Base-by-base conservation (phyloP, 352 stramenopile genomes). In the Thraustochytrium sp. region DNA sequence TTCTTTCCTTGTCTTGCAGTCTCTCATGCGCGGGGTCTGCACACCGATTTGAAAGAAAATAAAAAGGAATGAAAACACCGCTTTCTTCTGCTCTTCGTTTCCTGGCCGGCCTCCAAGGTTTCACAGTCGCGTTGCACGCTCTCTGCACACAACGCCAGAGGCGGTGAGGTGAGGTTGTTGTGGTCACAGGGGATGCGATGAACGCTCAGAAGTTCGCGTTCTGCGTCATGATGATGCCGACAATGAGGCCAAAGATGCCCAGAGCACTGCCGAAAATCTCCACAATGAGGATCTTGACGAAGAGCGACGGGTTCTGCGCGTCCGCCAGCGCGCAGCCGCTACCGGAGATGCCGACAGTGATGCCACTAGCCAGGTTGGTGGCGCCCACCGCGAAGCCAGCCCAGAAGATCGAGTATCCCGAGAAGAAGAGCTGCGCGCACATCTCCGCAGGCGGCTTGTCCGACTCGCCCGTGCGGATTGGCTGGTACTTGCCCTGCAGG, bases 261-360 rank as follows among this genome's bases (percentile, higher is more conserved):
- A 99, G 89, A 31, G 97, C 97, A 85, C 93, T 98, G 51, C 96
- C 96, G 87, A 99, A 99, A 94, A 99, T 99, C 90, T 98, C 95
- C n/a, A 98, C 88, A 68, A 91, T 98, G 77, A 99, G 90, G 89
- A 99, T 98, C 89, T 99, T 99, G 55, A 99, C 96, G 89, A 99
- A 99, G 34, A 99, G 89, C 56, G 90, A 92, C 34, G 93, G 90
- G 89, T 99, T 96, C 89, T 99, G 96, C 49, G 97, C 97, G 92
- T 99, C 97, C 21, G 94, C 96, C 51, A 99, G 91, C 62, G 98
- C 97, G 91, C 96, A 99, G 78, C 90, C 95, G 76, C 93, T 98
- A 64, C 97, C 97, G 65, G 96, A 96, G 87, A 99, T 97, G 72
- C 97, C 97, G 31, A 99, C 96, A 21, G 93, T 97, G 31, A 99